These are phyloP conservation scores for Candida gigantensis DNA, from an alignment of 1,139 yeast genomes.

Conservation along the genomic window DNA sequence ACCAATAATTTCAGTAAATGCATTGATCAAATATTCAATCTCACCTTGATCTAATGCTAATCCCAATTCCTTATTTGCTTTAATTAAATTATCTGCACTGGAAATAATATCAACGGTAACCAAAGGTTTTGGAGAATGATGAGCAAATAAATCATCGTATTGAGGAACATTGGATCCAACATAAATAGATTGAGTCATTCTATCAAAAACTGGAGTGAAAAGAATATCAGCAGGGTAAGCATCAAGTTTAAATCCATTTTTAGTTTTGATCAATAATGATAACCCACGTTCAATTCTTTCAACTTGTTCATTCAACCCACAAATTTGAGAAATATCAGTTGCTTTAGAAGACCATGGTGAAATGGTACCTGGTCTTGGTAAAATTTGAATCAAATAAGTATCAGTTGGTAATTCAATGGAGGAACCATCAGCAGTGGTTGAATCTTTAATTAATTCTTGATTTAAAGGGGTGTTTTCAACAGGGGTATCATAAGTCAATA, in stretches of 20 bases:
- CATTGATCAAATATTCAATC: slow-evolving; percentile 79
- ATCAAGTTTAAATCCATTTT: slow-evolving; percentile 64
- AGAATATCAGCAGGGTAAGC: slow-evolving; percentile 30
- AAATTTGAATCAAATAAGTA: slow-evolving; percentile 66
- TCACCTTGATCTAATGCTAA: slow-evolving; percentile 93
- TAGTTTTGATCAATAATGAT: slow-evolving; percentile 68
- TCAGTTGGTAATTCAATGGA: slow-evolving; percentile 42
- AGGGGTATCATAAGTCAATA: slow-evolving; percentile 76
- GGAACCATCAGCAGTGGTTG: slow-evolving; percentile 30
- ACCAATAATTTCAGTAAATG: slow-evolving; percentile 71
- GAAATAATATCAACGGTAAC: slow-evolving; percentile 66
- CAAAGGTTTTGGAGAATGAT: slow-evolving; percentile 83
- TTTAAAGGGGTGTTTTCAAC: slow-evolving; percentile 57
- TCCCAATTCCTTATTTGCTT: slow-evolving; percentile 83
- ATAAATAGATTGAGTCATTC: slow-evolving; percentile 87
- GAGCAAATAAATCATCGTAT: slow-evolving; percentile 70
- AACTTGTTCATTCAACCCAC: slow-evolving; percentile 72
- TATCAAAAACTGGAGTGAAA: slow-evolving; percentile 77
- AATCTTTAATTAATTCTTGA: slow-evolving; percentile 40
- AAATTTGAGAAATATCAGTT: slow-evolving; percentile 86
- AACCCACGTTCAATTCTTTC: slow-evolving; percentile 91
- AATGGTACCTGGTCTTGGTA: slow-evolving; percentile 94
- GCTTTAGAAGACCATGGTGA: slow-evolving; percentile 99
- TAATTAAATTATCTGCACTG: slow-evolving; percentile 62
- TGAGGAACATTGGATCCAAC: slow-evolving; percentile 55